A percentile compares a stretch with the other conserved stretches of the same genome.
phyloP scores from a whole-genome alignment of 768 basidiomycete genomes.

The Lactarius sanguifluus region DNA sequence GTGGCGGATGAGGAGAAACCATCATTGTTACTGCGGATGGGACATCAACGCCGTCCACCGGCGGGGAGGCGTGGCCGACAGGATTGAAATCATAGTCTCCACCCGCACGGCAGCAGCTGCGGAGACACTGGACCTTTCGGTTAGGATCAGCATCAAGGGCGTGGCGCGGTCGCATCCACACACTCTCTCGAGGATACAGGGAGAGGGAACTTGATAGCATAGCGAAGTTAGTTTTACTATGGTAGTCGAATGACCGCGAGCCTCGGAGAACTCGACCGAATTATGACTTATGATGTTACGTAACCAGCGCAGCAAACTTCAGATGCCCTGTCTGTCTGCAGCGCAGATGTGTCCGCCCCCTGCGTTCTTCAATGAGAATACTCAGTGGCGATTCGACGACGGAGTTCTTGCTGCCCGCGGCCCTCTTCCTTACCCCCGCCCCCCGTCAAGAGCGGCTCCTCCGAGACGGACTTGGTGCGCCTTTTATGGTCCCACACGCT shows the following conservation, averaged over 20 bases:
- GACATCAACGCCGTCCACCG: neutral
- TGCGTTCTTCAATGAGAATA: neutral
- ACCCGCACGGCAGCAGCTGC: neutral
- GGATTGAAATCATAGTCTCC: constrained; percentile 8
- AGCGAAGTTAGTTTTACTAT: neutral
- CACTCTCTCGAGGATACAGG: constrained; percentile 27
- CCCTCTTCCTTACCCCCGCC: neutral
- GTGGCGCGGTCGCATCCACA: constrained; percentile 21
- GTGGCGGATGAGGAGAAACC: constrained; percentile 19
- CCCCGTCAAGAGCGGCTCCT: neutral
- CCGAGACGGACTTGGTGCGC: neutral
- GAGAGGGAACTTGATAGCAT: constrained; percentile 10
- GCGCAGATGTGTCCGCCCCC: neutral
- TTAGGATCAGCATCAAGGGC: constrained; percentile 27
- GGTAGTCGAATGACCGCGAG: neutral
- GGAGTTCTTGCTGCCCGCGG: neutral
- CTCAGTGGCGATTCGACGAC: neutral
- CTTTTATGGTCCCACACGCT: neutral
- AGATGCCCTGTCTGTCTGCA: too few species aligned
- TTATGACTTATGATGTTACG: too few species aligned
- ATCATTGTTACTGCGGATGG: constrained; percentile 23
- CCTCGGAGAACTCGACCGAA: neutral
- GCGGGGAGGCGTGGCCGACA: neutral
- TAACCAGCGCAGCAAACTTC: too few species aligned
- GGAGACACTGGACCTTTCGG: neutral